Percentiles rank a stretch among this genome's conserved stretches.
Evolutionary conservation across 2,329 filamentous ascomycete genomes (phyloP).

Genomic region (Talaromyces amestolkiae): DNA sequence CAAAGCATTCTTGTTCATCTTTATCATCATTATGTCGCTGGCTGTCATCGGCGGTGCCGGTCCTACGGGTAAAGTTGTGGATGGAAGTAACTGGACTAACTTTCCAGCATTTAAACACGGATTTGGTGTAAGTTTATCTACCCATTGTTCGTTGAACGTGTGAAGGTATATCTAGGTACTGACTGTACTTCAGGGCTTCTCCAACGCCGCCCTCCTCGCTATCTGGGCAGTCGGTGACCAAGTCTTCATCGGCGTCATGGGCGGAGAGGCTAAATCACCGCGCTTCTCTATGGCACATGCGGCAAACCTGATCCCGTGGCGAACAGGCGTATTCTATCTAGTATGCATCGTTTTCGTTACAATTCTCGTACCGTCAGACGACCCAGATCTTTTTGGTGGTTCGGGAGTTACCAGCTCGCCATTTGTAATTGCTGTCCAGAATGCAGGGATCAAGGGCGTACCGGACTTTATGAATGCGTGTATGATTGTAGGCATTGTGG

Average conservation of each 20-base stretch:
- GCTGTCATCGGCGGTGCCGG: constrained; percentile 36
- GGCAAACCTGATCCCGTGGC: constrained; percentile 72
- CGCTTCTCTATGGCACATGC: constrained; percentile 39
- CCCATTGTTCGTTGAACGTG: too few species aligned
- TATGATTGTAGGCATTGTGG: constrained; percentile 37
- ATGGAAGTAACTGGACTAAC: background rate
- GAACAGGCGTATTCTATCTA: constrained; percentile 61
- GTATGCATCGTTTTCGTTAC: constrained; percentile 62
- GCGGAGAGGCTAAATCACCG: background rate
- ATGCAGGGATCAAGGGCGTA: constrained; percentile 35
- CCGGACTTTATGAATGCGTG: constrained; percentile 41
- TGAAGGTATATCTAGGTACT: too few species aligned
- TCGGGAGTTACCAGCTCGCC: constrained; percentile 36
- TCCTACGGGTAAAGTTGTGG: constrained; percentile 22
- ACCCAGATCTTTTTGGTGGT: constrained; percentile 52
- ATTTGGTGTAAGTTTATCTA: background rate
- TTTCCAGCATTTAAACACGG: background rate
- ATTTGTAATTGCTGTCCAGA: constrained; percentile 42
- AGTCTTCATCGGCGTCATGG: constrained; percentile 34
- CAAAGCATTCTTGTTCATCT: constrained; percentile 25
- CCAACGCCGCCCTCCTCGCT: background rate
- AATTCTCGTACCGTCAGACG: constrained; percentile 64
- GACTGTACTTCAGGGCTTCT: background rate
- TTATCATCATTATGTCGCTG: constrained; percentile 42
- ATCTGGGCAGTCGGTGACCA: constrained; percentile 22